Base-by-base conservation (phyloP, 2,329 filamentous ascomycete species). In the Neonectria neomacrospora region DNA sequence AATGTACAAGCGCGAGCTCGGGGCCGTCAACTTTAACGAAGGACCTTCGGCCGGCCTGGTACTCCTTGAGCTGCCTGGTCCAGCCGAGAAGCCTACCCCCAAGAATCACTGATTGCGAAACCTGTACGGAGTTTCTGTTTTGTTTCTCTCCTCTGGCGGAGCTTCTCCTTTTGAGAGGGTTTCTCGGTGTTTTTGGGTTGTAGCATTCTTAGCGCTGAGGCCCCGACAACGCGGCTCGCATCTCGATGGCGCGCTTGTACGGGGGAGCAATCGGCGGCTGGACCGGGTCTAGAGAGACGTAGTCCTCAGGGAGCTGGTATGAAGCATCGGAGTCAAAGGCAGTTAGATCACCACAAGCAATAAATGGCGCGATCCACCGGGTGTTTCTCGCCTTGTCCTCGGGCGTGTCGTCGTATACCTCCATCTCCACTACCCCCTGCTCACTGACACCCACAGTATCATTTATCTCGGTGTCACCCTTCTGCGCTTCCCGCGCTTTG, bases 241-340 rank as follows among this genome's bases (percentile, higher is more conserved):
- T 86, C 78, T 98, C 95, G 64, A 99, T 81, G 12, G 96, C 96
- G 59, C 91, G 88, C 78, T 94, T 96, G 76, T 99, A 99, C 0
- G 96, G 96, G 12, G 96, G 96, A 10, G 96, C 96, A 37, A 96
- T 99, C 0, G 96, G 96, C 28, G 95, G 95, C 77, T 98, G 96
- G 32, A 99, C 88, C 0, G 96, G 96, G 76, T 97, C 94, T 52
- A 98, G 85, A 70, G 91, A 94, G 55, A 96, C 87, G 74, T 96
- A 88, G 68, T 94, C 91, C 64, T 94, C 91, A 0, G 96, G 94
- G 18, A 99, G 83, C 69, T 91, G 88, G 79, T 98, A 97, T 5
- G 94, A 96, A 4, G 96, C 95, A 82, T 99, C 96, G 1, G 95
- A 94, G 81, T 99, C 96, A 81, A 94, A 99, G 11, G 93, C 90